Evolutionary conservation across 495 filamentous ascomycete species (phyloP).

Genomic region (Stereocaulon alpinum): DNA sequence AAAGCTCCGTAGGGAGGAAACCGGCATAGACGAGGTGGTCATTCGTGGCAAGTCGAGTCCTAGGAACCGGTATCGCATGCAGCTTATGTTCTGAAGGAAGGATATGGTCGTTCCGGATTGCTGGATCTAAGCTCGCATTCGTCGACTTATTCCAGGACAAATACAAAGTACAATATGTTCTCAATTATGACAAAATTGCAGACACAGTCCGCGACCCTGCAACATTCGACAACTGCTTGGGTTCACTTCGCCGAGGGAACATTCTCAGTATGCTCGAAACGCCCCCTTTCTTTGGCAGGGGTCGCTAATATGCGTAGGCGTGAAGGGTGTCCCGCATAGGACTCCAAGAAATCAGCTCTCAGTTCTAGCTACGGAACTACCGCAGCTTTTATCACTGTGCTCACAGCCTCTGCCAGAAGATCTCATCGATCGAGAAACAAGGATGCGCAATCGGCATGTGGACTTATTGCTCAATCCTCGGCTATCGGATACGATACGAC

Average conservation of each 20-base stretch:
- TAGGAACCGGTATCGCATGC: background rate
- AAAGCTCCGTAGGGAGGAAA: constrained; percentile 21
- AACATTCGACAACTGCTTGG: constrained; percentile 50
- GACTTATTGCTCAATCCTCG: constrained; percentile 66
- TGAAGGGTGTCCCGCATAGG: constrained; percentile 62
- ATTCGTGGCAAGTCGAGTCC: constrained; percentile 28
- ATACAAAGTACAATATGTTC: constrained; percentile 59
- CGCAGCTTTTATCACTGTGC: constrained; percentile 62
- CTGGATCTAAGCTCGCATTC: constrained; percentile 69
- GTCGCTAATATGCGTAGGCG: constrained; percentile 33
- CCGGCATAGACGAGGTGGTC: constrained; percentile 30
- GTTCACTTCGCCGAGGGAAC: constrained; percentile 59
- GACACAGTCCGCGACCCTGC: constrained; percentile 27
- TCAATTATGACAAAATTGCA: constrained; percentile 50
- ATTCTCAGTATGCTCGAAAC: constrained; percentile 52
- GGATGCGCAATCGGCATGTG: constrained; percentile 60
- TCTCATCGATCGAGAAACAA: constrained; percentile 53
- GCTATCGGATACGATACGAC: constrained; percentile 54
- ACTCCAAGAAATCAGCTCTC: constrained; percentile 70
- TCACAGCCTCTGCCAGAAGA: constrained; percentile 62
- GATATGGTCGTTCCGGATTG: constrained; percentile 46
- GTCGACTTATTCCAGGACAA: constrained; percentile 67
- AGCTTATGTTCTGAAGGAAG: constrained; percentile 44
- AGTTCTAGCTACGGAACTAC: constrained; percentile 53
- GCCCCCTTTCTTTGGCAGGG: background rate